Evolutionary conservation across 768 basidiomycete genomes (phyloP), one percentile per base, ranked within the genome.

Genomic region (Russula earlei): DNA sequence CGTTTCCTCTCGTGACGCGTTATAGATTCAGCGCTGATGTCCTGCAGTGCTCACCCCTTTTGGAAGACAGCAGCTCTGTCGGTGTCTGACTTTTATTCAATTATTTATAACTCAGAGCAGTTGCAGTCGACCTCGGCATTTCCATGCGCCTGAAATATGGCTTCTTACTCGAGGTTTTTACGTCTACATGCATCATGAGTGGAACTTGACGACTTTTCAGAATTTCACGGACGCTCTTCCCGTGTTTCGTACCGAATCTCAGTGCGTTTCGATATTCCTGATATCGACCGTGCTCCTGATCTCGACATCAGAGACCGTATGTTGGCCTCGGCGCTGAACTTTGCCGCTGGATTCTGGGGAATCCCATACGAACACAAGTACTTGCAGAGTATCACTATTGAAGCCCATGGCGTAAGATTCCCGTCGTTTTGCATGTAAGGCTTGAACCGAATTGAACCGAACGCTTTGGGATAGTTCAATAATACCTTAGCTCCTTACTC

Each of bases 11-110:
- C 34, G 24, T 31, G 43, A 31, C 46, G 5, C 36, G 22, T 41
- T 45, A 14, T 15, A 14, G 8, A 15, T 41, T 42, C 20, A 38
- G 59, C 9, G 41, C 43, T 58, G 17, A 59, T 20, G 55, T 40
- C 67, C 71, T 37, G 20, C 56, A 87, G 84, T 89, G 31, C 71
- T 94, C 56, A 92, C 91, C n/a, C 89, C 91, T 0, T 94, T 94
- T 59, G 91, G 92, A 45, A 74, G 92, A 46, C 82, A 88, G 63
- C 91, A 96, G 62, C 71, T 93, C 4, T 94, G 84, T 87, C 55
- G 55, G 83, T 71, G 9, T 25, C n/a, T n/a, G 9, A 22, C 5
- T 45, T 11, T 33, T 10, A 19, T 27, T 48, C 27, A 20, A 15
- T 24, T 29, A 2, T 34, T 4, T 38, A 17, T 36, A 22, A 11